Percentiles rank a stretch among this genome's conserved stretches.
Conservation (phyloP, 2,329 filamentous ascomycete genomes). For the Tolypocladium tropicale region DNA sequence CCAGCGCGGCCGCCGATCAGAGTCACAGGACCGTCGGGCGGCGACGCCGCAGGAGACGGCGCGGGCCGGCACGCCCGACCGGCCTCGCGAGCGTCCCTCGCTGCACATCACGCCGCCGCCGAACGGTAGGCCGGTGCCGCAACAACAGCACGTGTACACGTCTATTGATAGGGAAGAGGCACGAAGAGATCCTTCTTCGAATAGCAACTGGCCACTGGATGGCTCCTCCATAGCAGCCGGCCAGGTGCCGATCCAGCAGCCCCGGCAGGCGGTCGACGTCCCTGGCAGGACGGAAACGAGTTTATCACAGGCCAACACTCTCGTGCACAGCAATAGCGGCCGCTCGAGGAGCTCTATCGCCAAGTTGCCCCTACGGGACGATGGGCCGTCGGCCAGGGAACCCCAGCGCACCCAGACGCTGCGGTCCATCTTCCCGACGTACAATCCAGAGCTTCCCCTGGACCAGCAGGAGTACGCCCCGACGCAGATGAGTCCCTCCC, state of each 20-base stretch:
- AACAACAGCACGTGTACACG: neutral
- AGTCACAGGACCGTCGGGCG: conserved; percentile 19
- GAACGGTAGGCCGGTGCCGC: conserved; percentile 8
- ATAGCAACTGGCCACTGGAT: conserved; percentile 3
- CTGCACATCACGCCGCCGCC: conserved; percentile 8
- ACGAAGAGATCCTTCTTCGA: neutral
- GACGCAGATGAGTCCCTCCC: conserved; percentile 51
- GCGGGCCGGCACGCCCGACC: conserved; percentile 13
- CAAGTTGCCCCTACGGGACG: conserved; percentile 36
- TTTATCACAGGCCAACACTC: conserved; percentile 38
- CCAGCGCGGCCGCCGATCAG: conserved; percentile 22
- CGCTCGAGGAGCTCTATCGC: conserved; percentile 46
- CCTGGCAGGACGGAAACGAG: conserved; percentile 38
- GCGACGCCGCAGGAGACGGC: conserved; percentile 17
- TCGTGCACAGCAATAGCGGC: conserved; percentile 38
- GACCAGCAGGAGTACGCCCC: conserved; percentile 62
- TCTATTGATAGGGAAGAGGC: neutral
- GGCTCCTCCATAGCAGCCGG: conserved; percentile 4
- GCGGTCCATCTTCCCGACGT: conserved; percentile 67
- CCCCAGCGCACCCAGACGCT: conserved; percentile 25
- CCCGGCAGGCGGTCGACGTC: conserved; percentile 29
- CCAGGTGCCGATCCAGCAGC: conserved; percentile 23
- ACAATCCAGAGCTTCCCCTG: conserved; percentile 57
- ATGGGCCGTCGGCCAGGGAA: conserved; percentile 14
- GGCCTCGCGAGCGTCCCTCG: conserved; percentile 1